Evolutionary conservation across 2,329 filamentous ascomycete genomes (phyloP).

Genomic region (Chaetomiaceae sp.): DNA sequence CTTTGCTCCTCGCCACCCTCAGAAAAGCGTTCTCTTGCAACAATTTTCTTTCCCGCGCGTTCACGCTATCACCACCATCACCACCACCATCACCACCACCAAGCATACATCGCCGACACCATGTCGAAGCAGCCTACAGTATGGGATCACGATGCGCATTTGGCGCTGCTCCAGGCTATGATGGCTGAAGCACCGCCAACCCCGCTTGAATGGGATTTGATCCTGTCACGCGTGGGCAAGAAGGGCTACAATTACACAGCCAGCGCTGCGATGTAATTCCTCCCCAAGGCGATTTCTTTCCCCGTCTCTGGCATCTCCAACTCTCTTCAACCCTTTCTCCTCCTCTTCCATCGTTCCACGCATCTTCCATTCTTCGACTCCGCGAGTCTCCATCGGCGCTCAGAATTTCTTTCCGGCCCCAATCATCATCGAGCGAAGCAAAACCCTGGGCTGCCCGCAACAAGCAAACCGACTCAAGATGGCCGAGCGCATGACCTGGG

Average conservation of each 20-base stretch:
- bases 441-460: neutral
- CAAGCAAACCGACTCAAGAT: constrained; percentile 2
- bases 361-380: neutral
- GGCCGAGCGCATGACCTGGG: constrained; percentile 25
- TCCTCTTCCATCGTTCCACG: neutral
- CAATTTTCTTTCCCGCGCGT: neutral
- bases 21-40: neutral
- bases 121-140: constrained; percentile 20
- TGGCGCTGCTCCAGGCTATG: constrained; percentile 32
- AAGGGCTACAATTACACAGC: constrained; percentile 37
- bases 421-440: neutral
- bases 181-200: constrained; percentile 25
- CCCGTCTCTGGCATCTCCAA: neutral
- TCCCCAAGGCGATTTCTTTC: neutral
- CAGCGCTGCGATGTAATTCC: constrained; percentile 36
- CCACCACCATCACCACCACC: neutral
- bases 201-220: constrained; percentile 21
- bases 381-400: neutral
- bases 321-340: neutral
- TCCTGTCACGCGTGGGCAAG: constrained; percentile 17
- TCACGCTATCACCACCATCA: neutral
- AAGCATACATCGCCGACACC: neutral
- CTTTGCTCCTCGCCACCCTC: neutral
- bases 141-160: constrained; percentile 26
- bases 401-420: neutral